Conservation (phyloP, 2,329 filamentous ascomycete genomes). For the Epichloe gansuensis region DNA sequence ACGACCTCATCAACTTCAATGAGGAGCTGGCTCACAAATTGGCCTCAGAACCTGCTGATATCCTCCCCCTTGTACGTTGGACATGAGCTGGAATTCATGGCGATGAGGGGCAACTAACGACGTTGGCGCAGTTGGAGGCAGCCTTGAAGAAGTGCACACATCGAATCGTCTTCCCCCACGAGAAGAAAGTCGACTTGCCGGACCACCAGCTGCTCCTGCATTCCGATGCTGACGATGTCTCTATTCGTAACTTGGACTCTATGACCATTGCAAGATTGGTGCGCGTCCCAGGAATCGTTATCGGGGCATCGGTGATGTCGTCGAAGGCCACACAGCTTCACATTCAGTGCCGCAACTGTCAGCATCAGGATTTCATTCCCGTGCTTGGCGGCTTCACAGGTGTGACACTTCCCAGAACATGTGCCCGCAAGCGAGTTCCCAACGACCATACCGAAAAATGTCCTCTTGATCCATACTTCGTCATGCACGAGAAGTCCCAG, state of each 20-base stretch:
- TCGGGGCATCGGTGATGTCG: conserved; percentile 90
- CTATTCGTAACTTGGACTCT: conserved; percentile 87
- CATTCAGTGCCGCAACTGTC: conserved; percentile 81
- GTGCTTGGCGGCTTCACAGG: conserved; percentile 80
- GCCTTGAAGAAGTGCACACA: conserved; percentile 86
- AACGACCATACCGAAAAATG: conserved; percentile 64
- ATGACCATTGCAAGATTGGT: conserved; percentile 90
- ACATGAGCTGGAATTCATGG: not conserved
- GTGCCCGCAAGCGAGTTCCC: conserved; percentile 47
- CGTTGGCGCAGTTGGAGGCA: conserved; percentile 59
- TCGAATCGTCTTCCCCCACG: conserved; percentile 77
- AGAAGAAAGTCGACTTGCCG: conserved; percentile 55
- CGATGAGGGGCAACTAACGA: not conserved
- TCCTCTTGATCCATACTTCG: conserved; percentile 88
- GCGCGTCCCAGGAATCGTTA: conserved; percentile 91
- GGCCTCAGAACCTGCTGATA: conserved; percentile 78
- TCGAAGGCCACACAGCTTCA: conserved; percentile 83
- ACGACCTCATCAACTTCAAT: conserved; percentile 89
- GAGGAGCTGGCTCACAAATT: conserved; percentile 87
- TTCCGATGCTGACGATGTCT: conserved; percentile 79
- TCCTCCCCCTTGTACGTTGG: conserved; percentile 69
- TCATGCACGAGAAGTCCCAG: conserved; percentile 82
- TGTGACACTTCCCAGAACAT: conserved; percentile 70
- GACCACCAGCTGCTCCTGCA: conserved; percentile 92
- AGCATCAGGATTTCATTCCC: conserved; percentile 54